Evolutionary conservation across 495 filamentous ascomycete species (phyloP).

Genomic region (Penicillium paradoxum): DNA sequence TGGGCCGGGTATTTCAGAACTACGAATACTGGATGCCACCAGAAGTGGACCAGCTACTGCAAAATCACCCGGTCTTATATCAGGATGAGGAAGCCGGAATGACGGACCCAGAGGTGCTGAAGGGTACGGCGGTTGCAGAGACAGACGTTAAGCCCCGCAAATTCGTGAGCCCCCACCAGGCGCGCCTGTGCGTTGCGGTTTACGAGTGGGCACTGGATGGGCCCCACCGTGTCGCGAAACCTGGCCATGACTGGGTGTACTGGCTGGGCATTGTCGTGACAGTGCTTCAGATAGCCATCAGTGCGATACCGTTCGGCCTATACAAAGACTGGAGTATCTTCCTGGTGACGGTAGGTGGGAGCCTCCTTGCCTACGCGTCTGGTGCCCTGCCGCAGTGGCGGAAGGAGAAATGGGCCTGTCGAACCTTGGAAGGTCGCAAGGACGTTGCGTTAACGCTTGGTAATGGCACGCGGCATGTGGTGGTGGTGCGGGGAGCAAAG

Average conservation of each 20-base stretch:
- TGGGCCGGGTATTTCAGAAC: slow-evolving; percentile 48
- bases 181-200: slow-evolving; percentile 13
- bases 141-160: neutral
- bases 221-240: neutral
- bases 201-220: slow-evolving; percentile 4
- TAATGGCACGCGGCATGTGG: slow-evolving; percentile 42
- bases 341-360: slow-evolving; percentile 38
- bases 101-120: slow-evolving; percentile 6
- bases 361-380: slow-evolving; percentile 27
- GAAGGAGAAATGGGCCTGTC: slow-evolving; percentile 48
- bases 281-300: slow-evolving; percentile 43
- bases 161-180: slow-evolving; percentile 4
- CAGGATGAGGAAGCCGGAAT: neutral
- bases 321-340: slow-evolving; percentile 43
- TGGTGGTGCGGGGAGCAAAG: slow-evolving; percentile 35
- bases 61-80: neutral
- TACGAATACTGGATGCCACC: slow-evolving; percentile 32
- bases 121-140: neutral
- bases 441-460: slow-evolving; percentile 37
- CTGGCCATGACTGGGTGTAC: slow-evolving; percentile 26
- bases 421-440: slow-evolving; percentile 16
- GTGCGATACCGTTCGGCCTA: slow-evolving; percentile 39
- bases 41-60: slow-evolving; percentile 4
- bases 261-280: slow-evolving; percentile 30
- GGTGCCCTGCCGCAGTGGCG: slow-evolving; percentile 44